These are phyloP conservation scores for Stenocarpella maydis DNA, from an alignment of 2,329 filamentous ascomycete species.

Conservation along the genomic window DNA sequence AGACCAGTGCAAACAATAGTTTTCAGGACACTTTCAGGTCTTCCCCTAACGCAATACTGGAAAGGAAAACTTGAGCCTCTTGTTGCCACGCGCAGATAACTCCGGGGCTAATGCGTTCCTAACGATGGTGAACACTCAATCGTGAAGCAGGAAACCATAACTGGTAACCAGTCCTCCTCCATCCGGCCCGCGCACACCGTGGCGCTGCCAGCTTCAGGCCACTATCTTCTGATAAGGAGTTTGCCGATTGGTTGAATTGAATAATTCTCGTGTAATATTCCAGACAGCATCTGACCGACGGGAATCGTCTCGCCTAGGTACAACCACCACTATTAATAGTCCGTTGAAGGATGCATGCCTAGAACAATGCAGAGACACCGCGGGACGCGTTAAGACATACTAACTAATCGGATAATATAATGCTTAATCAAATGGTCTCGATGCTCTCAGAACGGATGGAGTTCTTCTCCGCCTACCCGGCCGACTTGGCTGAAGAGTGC, in stretches of 20 bases:
- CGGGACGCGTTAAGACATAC: neutral
- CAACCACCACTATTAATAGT: neutral
- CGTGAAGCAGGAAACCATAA: neutral
- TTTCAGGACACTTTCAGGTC: no score
- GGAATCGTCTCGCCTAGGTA: neutral
- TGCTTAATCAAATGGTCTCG: neutral
- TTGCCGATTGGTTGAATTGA: neutral
- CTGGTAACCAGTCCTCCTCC: neutral
- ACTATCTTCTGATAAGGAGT: neutral
- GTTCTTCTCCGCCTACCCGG: neutral
- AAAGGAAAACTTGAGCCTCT: neutral
- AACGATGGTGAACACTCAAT: neutral
- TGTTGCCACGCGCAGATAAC: no score
- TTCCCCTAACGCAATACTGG: neutral
- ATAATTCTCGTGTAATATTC: no score
- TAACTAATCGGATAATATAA: neutral
- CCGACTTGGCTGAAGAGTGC: neutral
- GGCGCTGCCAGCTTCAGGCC: neutral
- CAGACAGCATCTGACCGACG: neutral
- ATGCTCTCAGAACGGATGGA: neutral
- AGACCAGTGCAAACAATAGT: no score
- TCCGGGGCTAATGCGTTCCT: neutral
- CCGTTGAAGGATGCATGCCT: neutral
- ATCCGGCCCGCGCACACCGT: neutral
- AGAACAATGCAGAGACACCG: neutral